These are phyloP conservation scores for Stylosanthes scabra DNA, from an alignment of 331 rosid species.

Conservation along the genomic window DNA sequence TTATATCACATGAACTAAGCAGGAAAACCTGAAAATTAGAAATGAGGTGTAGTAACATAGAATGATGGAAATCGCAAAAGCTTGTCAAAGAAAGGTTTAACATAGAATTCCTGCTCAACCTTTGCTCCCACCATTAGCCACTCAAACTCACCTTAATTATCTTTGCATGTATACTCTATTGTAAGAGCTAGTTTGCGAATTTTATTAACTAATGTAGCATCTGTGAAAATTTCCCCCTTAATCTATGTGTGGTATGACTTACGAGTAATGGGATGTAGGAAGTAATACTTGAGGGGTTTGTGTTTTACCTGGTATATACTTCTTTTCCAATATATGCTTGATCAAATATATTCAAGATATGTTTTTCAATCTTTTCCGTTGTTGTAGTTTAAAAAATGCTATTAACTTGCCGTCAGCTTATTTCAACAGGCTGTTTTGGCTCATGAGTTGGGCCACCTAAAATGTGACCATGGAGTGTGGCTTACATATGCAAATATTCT, in stretches of 20 bases:
- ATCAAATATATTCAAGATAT: constrained; percentile 29
- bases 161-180: not conserved
- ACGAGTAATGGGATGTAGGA: constrained; percentile 1
- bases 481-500: constrained; percentile 96
- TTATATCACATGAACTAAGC: constrained; percentile 57
- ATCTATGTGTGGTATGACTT: not conserved
- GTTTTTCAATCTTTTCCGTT: constrained; percentile 17
- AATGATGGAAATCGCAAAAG: constrained; percentile 12
- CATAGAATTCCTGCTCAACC: not conserved
- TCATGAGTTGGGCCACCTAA: constrained; percentile 97
- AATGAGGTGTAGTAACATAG: not conserved
- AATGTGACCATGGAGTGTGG: constrained; percentile 99
- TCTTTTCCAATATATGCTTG: constrained; percentile 15
- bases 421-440: constrained; percentile 91
- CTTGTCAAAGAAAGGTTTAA: not conserved
- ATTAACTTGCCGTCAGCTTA: constrained; percentile 42
- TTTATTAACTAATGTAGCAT: not conserved
- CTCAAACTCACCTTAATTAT: not conserved
- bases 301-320: constrained; percentile 5
- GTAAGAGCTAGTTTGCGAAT: not conserved
- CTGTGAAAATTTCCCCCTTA: not conserved
- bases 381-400: constrained; percentile 26
- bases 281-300: constrained; percentile 9
- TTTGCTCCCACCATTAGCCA: not conserved
- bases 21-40: constrained; percentile 61